phyloP scores from a whole-genome alignment of 495 filamentous ascomycete genomes.

The Stereocaulon alpinum region DNA sequence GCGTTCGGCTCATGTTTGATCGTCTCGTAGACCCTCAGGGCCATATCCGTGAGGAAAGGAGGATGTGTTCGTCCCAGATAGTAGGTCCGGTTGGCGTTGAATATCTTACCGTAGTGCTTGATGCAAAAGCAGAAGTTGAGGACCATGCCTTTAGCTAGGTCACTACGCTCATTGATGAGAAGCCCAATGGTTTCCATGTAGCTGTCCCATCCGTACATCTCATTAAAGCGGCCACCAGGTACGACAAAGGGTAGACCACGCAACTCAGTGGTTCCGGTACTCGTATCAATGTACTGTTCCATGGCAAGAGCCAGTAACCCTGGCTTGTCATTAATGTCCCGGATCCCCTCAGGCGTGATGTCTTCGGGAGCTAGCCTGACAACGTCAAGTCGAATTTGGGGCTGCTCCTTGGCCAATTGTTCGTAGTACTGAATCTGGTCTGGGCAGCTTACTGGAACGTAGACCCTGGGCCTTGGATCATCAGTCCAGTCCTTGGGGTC shows the following conservation, averaged over 20 bases:
- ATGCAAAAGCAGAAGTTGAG: slow-evolving; percentile 95
- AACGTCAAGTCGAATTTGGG: slow-evolving; percentile 79
- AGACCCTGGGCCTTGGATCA: slow-evolving; percentile 83
- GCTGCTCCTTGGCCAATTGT: slow-evolving; percentile 59
- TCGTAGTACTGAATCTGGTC: slow-evolving; percentile 85
- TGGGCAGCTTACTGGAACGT: slow-evolving; percentile 69
- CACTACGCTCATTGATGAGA: slow-evolving; percentile 59
- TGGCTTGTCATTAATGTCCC: slow-evolving; percentile 67
- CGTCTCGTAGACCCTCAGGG: slow-evolving; percentile 76
- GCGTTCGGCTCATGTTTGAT: slow-evolving; percentile 73
- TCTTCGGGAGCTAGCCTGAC: slow-evolving; percentile 52
- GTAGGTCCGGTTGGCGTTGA: slow-evolving; percentile 93
- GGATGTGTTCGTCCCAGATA: slow-evolving; percentile 89
- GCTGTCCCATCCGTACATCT: slow-evolving; percentile 94
- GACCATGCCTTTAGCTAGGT: slow-evolving; percentile 88
- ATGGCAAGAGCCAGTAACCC: slow-evolving; percentile 83
- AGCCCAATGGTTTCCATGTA: slow-evolving; percentile 93
- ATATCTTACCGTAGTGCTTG: slow-evolving; percentile 92
- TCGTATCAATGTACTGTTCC: slow-evolving; percentile 41
- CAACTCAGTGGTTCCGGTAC: slow-evolving; percentile 49
- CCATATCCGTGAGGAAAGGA: slow-evolving; percentile 96
- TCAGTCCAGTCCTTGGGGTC: slow-evolving; percentile 59
- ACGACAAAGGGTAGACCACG: slow-evolving; percentile 86
- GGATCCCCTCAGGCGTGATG: slow-evolving; percentile 65
- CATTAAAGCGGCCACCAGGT: slow-evolving; percentile 95